Evolutionary conservation across 331 rosid species (phyloP), one percentile per base, ranked within the genome.

Genomic region (Quercus phellos): DNA sequence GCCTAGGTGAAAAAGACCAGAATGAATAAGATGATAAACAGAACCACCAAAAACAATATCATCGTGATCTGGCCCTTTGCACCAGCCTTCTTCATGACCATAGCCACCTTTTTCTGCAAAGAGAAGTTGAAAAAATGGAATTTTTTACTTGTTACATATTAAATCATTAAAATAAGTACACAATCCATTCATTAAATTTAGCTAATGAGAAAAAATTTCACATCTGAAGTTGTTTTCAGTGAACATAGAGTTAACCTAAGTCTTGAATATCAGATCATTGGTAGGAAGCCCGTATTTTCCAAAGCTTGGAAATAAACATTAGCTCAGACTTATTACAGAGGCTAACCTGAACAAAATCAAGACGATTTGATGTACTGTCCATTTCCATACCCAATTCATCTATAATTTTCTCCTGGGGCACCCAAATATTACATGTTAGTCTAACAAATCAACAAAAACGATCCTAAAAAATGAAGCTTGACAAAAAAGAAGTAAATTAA

Each of bases 311-410:
- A 38, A 69, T 42, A 18, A 70, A 46, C 55, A 34, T 59, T 8
- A 3, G 68, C 51, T 19, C 22, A 82, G 80, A 66, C 75, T 27
- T 51, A 34, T 38, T 38, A 38, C 10, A 38, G 43, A 73, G 75
- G 85, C 96, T 85, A 81, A 95, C 99, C 90, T 95, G 99, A 77
- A 95, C 98, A 80, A 95, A 95, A 86, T 95, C 97, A 26, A 95
- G 89, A 70, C 99, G 98, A 73, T 91, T 91, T 61, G 98, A 87
- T 67, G 99, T 95, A 81, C 94, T 77, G 81, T 95, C 99, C 98
- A 95, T 90, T 80, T 95, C 99, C 73, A 35, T 82, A 38, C 96
- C 99, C 76, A 95, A 89, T 4, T 89, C 90, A 38, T 83, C 93
- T 29, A 89, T 61, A 71, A 89, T 81, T 75, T 67, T 89, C 61